Evolutionary conservation across 768 basidiomycete species (phyloP), one percentile per base, ranked within the genome.

Genomic region (Hemileccinum rubropunctum): DNA sequence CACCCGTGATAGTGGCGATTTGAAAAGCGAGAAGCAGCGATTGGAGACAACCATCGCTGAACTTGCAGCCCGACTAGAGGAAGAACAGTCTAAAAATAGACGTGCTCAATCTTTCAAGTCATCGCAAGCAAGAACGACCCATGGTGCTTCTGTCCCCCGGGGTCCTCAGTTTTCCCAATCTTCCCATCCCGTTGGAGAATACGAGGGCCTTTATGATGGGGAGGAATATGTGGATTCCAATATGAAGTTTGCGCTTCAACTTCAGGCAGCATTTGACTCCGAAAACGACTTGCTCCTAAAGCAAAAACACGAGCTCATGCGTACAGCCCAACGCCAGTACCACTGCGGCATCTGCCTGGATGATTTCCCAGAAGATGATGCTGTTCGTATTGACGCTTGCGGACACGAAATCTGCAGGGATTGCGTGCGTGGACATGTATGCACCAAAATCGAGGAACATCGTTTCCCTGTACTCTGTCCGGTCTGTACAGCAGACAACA

Each of bases 391-490:
- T 30, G 69, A 64, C 5, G 57, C 23, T 2, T 86, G 84, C 48
- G 60, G 59, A 14, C 83, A 86, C 57, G 53, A 60, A 4, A 76
- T 81, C 52, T 86, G 85, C 61, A 73, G 78, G 42, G 67, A 70
- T 6, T 86, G 85, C 52, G 55, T 80, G 8, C 67, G 61, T 21
- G 56, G 60, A 4, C 75, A 82, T 50, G 68, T 78, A 13, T 56
- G 53, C n/a, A 59, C 73, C 15, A 77, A 77, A 60, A 71, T 86
- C 26, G 67, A 70, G n/a, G 78, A 81, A 36, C 73, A 72, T 51
- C 73, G 73, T 13, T 84, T 76, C 46, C 84, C 84, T 1, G 78
- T 86, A 9, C 62, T 77, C 17, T 86, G 84, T 57, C 85, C 84
- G 0, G 61, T 75, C 12, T 86, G 85, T 51, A 63, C 66, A 20